Evolutionary conservation across 1,284 basidiomycete species (phyloP).

Genomic region (Cryptococcus hybrid): DNA sequence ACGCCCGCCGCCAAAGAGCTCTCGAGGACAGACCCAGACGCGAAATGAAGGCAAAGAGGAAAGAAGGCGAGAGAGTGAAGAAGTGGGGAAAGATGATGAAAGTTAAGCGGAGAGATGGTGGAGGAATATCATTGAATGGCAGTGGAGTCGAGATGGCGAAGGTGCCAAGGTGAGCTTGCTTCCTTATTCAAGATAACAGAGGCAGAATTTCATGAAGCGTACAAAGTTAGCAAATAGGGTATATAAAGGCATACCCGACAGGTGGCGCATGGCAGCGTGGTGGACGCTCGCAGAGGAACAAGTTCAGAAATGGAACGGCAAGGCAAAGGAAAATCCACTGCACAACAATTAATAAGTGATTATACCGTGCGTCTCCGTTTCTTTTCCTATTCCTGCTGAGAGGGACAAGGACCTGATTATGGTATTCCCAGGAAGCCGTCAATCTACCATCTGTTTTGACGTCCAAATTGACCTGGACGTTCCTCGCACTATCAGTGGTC

Average conservation of each 20-base stretch:
- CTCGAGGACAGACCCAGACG: conserved; percentile 8
- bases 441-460: conserved; percentile 67
- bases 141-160: conserved; percentile 60
- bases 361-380: conserved; percentile 54
- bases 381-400: background rate
- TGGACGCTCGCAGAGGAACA: conserved; percentile 61
- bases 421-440: conserved; percentile 55
- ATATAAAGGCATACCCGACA: conserved; percentile 95
- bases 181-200: too few species aligned
- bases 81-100: conserved; percentile 90
- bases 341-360: conserved; percentile 47
- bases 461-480: conserved; percentile 99
- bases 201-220: too few species aligned
- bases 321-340: conserved; percentile 39
- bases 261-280: conserved; percentile 94
- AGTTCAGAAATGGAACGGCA: conserved; percentile 17
- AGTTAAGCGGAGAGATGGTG: conserved; percentile 61
- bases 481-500: conserved; percentile 91
- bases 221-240: conserved; percentile 65
- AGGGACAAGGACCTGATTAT: background rate
- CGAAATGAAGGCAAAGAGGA: conserved; percentile 40
- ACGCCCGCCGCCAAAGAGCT: conserved; percentile 11
- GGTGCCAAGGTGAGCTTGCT: conserved; percentile 53
- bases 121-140: conserved; percentile 76
- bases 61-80: conserved; percentile 68